phyloP scores from a whole-genome alignment of 2,329 filamentous ascomycete species.

The Chrysosporium keratinophilum region DNA sequence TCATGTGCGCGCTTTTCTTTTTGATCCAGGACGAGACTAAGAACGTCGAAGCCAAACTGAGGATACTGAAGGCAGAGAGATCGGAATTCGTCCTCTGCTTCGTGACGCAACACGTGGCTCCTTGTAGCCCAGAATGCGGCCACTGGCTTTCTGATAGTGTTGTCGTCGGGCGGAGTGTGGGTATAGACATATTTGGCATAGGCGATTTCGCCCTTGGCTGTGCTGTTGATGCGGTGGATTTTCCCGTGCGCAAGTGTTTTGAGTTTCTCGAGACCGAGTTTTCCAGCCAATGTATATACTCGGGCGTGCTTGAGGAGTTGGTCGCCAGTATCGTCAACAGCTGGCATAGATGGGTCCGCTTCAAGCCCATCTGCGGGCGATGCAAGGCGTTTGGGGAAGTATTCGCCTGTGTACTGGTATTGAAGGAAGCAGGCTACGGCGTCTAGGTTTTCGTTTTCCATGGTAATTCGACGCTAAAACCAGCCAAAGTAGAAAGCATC shows the following conservation, averaged over 20 bases:
- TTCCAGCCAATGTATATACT: conserved; percentile 79
- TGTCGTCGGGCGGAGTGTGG: conserved; percentile 59
- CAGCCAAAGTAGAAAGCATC: neutral
- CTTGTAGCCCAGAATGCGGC: conserved; percentile 84
- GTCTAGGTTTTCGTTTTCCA: conserved; percentile 57
- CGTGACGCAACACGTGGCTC: conserved; percentile 68
- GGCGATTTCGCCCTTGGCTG: conserved; percentile 77
- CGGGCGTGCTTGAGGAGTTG: conserved; percentile 82
- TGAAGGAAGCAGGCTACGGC: conserved; percentile 71
- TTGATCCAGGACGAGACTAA: conserved; percentile 47
- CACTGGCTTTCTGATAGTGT: conserved; percentile 65
- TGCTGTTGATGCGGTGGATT: conserved; percentile 84
- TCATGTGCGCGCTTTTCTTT: conserved; percentile 35
- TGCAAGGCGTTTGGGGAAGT: conserved; percentile 58
- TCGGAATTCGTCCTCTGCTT: conserved; percentile 78
- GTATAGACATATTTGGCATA: conserved; percentile 88
- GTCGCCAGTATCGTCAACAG: conserved; percentile 64
- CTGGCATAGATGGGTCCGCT: conserved; percentile 52
- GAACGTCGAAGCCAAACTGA: conserved; percentile 85
- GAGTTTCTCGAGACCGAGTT: conserved; percentile 57
- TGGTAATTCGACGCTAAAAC: conserved; percentile 53
- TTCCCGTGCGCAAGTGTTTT: conserved; percentile 73
- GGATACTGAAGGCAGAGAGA: conserved; percentile 77
- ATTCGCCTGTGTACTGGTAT: conserved; percentile 75
- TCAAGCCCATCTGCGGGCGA: conserved; percentile 59